Evolutionary conservation across 768 basidiomycete species (phyloP).

Genomic region (Russula sp.): DNA sequence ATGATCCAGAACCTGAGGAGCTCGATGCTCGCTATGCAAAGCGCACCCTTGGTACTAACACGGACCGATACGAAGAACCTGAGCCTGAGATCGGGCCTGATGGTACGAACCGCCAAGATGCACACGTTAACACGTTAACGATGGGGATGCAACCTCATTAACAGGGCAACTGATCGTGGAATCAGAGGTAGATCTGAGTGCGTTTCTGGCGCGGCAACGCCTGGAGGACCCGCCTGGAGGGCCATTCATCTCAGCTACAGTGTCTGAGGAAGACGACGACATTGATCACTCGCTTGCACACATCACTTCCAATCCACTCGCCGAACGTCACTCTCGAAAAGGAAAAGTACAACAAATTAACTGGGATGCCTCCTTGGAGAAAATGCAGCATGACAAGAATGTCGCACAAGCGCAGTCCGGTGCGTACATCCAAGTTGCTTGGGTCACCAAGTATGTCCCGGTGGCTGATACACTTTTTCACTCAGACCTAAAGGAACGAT

Average conservation of each 20-base stretch:
- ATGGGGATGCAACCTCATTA: background rate
- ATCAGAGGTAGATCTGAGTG: constrained; percentile 65
- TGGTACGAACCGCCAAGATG: constrained; percentile 35
- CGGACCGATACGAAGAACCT: constrained; percentile 65
- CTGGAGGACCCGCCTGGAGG: constrained; percentile 31
- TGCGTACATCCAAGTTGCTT: constrained; percentile 26
- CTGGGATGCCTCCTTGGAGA: constrained; percentile 63
- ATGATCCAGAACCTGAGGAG: constrained; percentile 45
- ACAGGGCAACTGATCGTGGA: constrained; percentile 60
- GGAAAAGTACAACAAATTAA: constrained; percentile 56
- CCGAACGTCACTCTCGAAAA: constrained; percentile 38
- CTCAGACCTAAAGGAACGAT: constrained; percentile 29
- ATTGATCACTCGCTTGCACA: constrained; percentile 54
- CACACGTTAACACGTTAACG: background rate
- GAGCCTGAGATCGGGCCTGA: constrained; percentile 65
- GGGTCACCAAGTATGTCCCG: background rate
- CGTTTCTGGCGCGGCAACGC: constrained; percentile 58
- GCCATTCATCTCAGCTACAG: constrained; percentile 18
- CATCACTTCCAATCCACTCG: constrained; percentile 31
- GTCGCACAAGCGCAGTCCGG: constrained; percentile 73
- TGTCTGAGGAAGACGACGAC: constrained; percentile 39
- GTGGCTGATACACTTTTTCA: background rate
- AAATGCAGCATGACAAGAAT: constrained; percentile 60
- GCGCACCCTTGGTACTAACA: constrained; percentile 60
- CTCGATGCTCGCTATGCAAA: constrained; percentile 43